These are phyloP conservation scores for Dryas alaskensis DNA, from an alignment of 306 rosid species.

Conservation along the genomic window DNA sequence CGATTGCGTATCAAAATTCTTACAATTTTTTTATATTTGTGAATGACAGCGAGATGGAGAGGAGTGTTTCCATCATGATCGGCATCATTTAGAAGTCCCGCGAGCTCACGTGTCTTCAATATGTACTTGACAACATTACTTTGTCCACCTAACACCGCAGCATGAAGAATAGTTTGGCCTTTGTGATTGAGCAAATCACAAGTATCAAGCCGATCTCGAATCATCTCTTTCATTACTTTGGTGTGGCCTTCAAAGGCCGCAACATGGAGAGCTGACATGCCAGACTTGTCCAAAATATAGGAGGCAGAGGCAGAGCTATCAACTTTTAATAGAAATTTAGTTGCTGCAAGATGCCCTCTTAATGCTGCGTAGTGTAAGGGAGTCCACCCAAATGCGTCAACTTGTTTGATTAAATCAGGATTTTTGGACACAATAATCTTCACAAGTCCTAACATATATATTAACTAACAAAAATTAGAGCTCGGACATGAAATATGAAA, in stretches of 20 bases:
- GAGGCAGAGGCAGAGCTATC: background rate
- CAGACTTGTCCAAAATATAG: slow-evolving; percentile 12
- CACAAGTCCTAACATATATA: slow-evolving; percentile 4
- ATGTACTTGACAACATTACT: background rate
- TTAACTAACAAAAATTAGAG: no score
- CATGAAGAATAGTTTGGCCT: slow-evolving; percentile 20
- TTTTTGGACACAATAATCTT: background rate
- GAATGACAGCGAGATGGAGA: slow-evolving; percentile 21
- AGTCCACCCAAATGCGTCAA: slow-evolving; percentile 19
- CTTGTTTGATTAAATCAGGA: background rate
- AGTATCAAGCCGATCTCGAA: background rate
- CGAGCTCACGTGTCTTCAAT: background rate
- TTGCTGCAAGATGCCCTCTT: background rate
- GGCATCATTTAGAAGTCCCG: slow-evolving; percentile 13
- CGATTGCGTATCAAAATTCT: no score
- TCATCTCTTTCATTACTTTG: background rate
- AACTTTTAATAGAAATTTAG: background rate
- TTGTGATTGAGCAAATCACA: background rate
- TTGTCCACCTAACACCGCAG: background rate
- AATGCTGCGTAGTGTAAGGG: slow-evolving; percentile 27
- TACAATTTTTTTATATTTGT: no score
- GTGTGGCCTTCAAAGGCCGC: slow-evolving; percentile 7
- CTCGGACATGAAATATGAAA: no score
- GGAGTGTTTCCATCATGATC: slow-evolving; percentile 26
- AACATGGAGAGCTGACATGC: slow-evolving; percentile 25